Evolutionary conservation across 345 rosid genomes (phyloP).

Genomic region (Eutrema japonicum): DNA sequence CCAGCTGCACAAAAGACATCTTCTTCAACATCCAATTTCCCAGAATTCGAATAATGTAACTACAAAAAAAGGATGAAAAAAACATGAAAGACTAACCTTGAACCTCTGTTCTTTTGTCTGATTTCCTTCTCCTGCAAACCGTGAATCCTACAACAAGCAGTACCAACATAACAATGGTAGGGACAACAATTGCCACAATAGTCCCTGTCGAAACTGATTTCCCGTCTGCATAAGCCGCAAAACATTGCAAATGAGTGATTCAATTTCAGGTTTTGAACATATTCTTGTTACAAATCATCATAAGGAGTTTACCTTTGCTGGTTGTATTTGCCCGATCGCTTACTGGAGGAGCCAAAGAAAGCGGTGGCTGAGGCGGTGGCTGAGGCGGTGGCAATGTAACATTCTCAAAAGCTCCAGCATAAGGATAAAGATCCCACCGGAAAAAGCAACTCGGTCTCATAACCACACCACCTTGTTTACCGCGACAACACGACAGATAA

Average conservation of each 20-base stretch:
- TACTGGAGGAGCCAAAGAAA: background rate
- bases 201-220: background rate
- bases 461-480: background rate
- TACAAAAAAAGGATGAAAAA: background rate
- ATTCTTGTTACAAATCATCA: background rate
- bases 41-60: no score
- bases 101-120: background rate
- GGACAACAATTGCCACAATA: slow-evolving; percentile 11
- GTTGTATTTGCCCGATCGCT: background rate
- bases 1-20: slow-evolving; percentile 7
- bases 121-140: slow-evolving; percentile 4
- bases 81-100: background rate
- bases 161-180: background rate
- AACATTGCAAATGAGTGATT: slow-evolving; percentile 6
- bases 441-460: slow-evolving; percentile 28
- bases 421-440: slow-evolving; percentile 36
- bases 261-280: background rate
- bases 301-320: background rate
- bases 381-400: background rate
- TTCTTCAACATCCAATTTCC: background rate
- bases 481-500: slow-evolving; percentile 9
- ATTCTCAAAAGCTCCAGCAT: slow-evolving; percentile 32
- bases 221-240: background rate
- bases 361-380: background rate
- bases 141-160: background rate